These are phyloP conservation scores for Candida oleophila DNA, from an alignment of 805 yeast genomes.

Conservation along the genomic window DNA sequence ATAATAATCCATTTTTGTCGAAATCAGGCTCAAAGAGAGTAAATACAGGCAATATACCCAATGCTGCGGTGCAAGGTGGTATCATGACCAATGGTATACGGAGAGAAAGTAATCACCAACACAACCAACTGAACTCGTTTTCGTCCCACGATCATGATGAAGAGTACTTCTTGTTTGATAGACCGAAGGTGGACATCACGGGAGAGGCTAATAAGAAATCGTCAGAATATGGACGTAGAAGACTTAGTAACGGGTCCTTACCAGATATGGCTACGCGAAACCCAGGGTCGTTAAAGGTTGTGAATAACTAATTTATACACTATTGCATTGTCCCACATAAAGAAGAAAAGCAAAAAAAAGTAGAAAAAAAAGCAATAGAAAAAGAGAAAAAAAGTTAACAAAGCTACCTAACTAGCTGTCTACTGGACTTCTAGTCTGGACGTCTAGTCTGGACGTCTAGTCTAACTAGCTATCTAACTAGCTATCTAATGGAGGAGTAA, in stretches of 20 bases:
- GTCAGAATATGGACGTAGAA: slow-evolving; percentile 44
- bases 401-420: no score
- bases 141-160: slow-evolving; percentile 19
- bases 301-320: slow-evolving; percentile 28
- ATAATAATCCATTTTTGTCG: slow-evolving; percentile 24
- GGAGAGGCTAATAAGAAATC: slow-evolving; percentile 11
- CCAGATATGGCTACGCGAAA: slow-evolving; percentile 48
- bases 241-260: slow-evolving; percentile 54
- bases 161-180: slow-evolving; percentile 14
- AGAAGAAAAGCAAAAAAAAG: no score
- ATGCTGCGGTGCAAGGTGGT: slow-evolving; percentile 8
- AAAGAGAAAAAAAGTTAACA: no score
- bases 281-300: slow-evolving; percentile 51
- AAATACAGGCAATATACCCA: slow-evolving; percentile 8
- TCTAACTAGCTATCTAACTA: no score
- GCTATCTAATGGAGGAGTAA: no score
- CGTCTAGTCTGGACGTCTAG: no score
- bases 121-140: slow-evolving; percentile 16
- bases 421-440: no score
- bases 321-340: not conserved
- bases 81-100: not conserved
- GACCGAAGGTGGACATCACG: slow-evolving; percentile 8
- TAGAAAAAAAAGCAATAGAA: no score
- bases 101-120: not conserved
- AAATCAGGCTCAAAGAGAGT: slow-evolving; percentile 10